These are phyloP conservation scores for Calendula officinalis DNA, from an alignment of 129 eudicot genomes.

Conservation along the genomic window DNA sequence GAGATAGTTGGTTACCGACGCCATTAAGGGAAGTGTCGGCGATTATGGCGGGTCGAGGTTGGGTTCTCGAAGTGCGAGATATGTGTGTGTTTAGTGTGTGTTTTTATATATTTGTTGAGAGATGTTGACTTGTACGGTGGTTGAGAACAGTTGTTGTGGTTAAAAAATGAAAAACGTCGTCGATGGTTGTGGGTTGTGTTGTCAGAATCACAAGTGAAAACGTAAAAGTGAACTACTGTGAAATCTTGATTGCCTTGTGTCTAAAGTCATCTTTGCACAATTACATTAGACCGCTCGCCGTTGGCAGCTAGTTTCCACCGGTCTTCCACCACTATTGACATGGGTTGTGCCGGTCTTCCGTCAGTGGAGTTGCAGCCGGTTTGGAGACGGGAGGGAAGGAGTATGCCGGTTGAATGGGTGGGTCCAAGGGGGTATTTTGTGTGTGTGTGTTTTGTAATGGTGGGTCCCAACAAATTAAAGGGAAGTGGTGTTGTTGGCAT, in stretches of 20 bases:
- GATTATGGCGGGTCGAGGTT: conserved; percentile 35
- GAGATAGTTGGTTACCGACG: conserved; percentile 16
- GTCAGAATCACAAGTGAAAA: too few relatives aligned
- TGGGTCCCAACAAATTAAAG: too few relatives aligned
- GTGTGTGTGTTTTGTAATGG: too few relatives aligned
- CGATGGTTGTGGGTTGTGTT: conserved; percentile 9
- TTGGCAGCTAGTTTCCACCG: too few relatives aligned
- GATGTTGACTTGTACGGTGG: conserved; percentile 32
- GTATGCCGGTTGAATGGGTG: too few relatives aligned
- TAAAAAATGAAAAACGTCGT: conserved; percentile 27
- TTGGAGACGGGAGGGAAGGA: too few relatives aligned
- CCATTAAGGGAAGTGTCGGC: conserved; percentile 35
- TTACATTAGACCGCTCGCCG: too few relatives aligned
- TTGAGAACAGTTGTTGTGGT: conserved; percentile 27
- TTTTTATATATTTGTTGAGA: conserved; percentile 16
- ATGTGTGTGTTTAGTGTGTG: not conserved
- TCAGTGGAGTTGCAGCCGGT: too few relatives aligned
- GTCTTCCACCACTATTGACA: too few relatives aligned
- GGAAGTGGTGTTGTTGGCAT: too few relatives aligned
- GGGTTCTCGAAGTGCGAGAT: conserved; percentile 21
- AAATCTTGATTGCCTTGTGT: not conserved
- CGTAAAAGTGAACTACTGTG: conserved; percentile 8
- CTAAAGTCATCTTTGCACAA: conserved; percentile 24
- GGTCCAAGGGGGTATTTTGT: too few relatives aligned
- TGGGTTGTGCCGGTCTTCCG: too few relatives aligned